A percentile compares a stretch with the other conserved stretches of the same genome.
Evolutionary conservation across 805 yeast species (phyloP).

Genomic region (Candida xyloterini): DNA sequence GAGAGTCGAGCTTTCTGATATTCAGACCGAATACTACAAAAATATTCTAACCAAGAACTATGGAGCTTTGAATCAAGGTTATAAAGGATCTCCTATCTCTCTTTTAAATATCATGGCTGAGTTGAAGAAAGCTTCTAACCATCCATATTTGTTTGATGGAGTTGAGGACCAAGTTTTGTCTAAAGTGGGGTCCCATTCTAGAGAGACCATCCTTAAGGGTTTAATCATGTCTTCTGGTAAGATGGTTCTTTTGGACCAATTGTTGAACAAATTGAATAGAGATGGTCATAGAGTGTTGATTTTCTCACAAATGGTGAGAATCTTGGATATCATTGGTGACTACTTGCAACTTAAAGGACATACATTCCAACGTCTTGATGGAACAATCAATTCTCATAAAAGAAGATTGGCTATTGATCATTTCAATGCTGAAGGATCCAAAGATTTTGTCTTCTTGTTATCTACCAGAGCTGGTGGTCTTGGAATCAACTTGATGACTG

Average conservation of each 20-base stretch:
- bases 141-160: conserved; percentile 90
- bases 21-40: conserved; percentile 92
- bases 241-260: conserved; percentile 92
- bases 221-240: conserved; percentile 97
- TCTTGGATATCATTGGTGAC: conserved; percentile 93
- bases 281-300: conserved; percentile 97
- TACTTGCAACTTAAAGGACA: conserved; percentile 83
- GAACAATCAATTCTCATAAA: conserved; percentile 92
- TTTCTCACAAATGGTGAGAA: conserved; percentile 96
- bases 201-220: conserved; percentile 84
- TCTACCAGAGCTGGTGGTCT: conserved; percentile 99
- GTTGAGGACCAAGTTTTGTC: conserved; percentile 82
- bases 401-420: conserved; percentile 95
- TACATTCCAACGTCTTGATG: conserved; percentile 90
- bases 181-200: conserved; percentile 54
- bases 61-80: conserved; percentile 83
- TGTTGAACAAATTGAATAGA: conserved; percentile 74
- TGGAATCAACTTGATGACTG: conserved; percentile 98
- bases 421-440: conserved; percentile 89
- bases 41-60: conserved; percentile 92
- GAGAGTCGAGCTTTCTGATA: conserved; percentile 90
- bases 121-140: conserved; percentile 94
- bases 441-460: conserved; percentile 83
- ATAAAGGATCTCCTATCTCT: conserved; percentile 76
- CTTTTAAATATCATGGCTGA: conserved; percentile 91